Evolutionary conservation across 1,139 yeast species (phyloP).

Genomic region (Yamadazyma pseudoaaseri): DNA sequence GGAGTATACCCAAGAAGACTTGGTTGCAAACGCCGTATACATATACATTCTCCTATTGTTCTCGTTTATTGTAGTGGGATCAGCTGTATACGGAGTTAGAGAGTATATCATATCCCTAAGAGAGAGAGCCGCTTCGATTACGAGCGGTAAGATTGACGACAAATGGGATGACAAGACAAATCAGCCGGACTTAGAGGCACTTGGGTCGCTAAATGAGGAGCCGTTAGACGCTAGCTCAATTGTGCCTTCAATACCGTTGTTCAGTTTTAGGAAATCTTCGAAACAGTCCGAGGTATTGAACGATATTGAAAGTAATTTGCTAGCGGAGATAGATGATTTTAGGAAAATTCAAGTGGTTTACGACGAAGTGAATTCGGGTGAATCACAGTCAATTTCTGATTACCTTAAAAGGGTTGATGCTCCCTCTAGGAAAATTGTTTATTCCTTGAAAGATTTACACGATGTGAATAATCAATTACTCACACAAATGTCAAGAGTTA

Average conservation of each 20-base stretch:
- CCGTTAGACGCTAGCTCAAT: neutral
- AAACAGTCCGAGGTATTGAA: neutral
- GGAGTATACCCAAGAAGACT: slow-evolving; percentile 12
- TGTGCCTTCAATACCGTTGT: neutral
- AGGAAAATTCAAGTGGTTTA: slow-evolving; percentile 12
- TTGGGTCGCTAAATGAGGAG: slow-evolving; percentile 8
- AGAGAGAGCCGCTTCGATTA: slow-evolving; percentile 7
- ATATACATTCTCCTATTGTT: slow-evolving; percentile 26
- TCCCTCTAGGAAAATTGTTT: slow-evolving; percentile 6
- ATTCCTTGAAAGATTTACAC: slow-evolving; percentile 14
- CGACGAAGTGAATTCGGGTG: slow-evolving; percentile 13
- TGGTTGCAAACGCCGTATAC: slow-evolving; percentile 30
- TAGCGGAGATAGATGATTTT: slow-evolving; percentile 12
- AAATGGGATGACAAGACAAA: slow-evolving; percentile 3
- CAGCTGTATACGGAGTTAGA: slow-evolving; percentile 24
- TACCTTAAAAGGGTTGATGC: slow-evolving; percentile 4
- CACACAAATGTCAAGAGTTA: neutral
- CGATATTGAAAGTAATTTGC: slow-evolving; percentile 4
- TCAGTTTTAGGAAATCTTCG: slow-evolving; percentile 1
- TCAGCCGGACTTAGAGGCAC: slow-evolving; percentile 8
- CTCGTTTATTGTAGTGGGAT: slow-evolving; percentile 20
- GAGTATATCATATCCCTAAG: slow-evolving; percentile 23
- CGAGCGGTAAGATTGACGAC: slow-evolving; percentile 1
- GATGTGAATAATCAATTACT: slow-evolving; percentile 9
- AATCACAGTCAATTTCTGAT: slow-evolving; percentile 3